A percentile compares a stretch with the other conserved stretches of the same genome.
phyloP scores from a whole-genome alignment of 441 rosid genomes.

The Adansonia gregorii region DNA sequence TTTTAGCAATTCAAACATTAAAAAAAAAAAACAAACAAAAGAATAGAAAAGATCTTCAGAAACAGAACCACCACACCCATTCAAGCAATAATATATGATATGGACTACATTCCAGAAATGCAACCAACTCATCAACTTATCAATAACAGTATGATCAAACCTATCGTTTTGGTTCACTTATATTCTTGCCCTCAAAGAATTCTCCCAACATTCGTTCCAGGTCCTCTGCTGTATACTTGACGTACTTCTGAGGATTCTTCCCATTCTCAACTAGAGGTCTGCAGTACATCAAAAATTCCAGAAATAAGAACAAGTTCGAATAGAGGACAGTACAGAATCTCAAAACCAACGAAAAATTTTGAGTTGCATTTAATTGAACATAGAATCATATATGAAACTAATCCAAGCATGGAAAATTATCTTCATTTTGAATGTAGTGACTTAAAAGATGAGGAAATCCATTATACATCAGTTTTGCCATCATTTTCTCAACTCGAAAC shows the following conservation, averaged over 20 bases:
- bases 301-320: background rate
- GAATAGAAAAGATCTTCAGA: background rate
- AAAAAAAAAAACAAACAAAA: background rate
- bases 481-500: background rate
- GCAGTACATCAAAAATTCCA: slow-evolving; percentile 27
- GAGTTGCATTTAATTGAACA: no score
- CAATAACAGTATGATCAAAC: background rate
- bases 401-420: background rate
- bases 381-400: background rate
- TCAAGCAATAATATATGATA: slow-evolving; percentile 5
- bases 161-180: slow-evolving; percentile 73
- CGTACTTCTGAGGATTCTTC: slow-evolving; percentile 81
- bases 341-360: background rate
- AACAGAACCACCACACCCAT: background rate
- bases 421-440: background rate
- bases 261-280: slow-evolving; percentile 91
- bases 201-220: slow-evolving; percentile 89
- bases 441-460: background rate
- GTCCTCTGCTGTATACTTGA: slow-evolving; percentile 81
- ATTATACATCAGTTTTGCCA: background rate
- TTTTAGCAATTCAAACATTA: background rate
- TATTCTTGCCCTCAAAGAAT: slow-evolving; percentile 85
- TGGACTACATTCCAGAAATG: background rate
- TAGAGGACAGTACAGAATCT: background rate
- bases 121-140: background rate